phyloP scores from a whole-genome alignment of 2,329 filamentous ascomycete species.

The Colletotrichum neosansevieriae region DNA sequence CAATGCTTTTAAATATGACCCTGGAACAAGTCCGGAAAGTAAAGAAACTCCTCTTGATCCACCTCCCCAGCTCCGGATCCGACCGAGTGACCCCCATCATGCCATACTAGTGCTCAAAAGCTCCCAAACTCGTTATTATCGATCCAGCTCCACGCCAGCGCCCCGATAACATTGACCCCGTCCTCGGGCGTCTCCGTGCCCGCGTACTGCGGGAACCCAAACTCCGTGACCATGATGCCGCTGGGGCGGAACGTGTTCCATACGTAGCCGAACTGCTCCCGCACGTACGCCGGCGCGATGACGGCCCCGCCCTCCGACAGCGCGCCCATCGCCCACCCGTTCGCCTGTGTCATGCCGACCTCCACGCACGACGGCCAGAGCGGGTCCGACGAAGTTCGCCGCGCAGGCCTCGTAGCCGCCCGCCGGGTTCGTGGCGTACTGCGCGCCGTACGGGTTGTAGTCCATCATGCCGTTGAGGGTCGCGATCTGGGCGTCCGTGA shows the following conservation, averaged over 20 bases:
- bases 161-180: conserved; percentile 65
- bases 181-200: conserved; percentile 62
- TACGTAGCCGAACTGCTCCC: conserved; percentile 66
- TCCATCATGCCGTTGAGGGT: conserved; percentile 65
- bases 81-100: conserved; percentile 67
- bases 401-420: conserved; percentile 62
- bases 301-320: conserved; percentile 68
- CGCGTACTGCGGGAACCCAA: conserved; percentile 67
- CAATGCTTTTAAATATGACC: neutral
- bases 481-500: conserved; percentile 60
- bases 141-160: conserved; percentile 64
- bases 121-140: conserved; percentile 70
- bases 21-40: conserved; percentile 64
- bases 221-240: conserved; percentile 62
- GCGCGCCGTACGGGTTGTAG: conserved; percentile 67
- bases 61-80: conserved; percentile 57
- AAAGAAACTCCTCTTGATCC: conserved; percentile 70
- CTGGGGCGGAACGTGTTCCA: conserved; percentile 68
- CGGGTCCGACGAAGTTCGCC: conserved; percentile 49
- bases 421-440: conserved; percentile 60
- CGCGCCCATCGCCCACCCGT: conserved; percentile 71
- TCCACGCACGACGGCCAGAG: conserved; percentile 66
- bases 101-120: conserved; percentile 67
- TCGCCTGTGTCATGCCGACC: conserved; percentile 57
- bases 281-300: conserved; percentile 69